These are phyloP conservation scores for Bacidia gigantensis DNA, from an alignment of 495 filamentous ascomycete genomes.

Conservation along the genomic window DNA sequence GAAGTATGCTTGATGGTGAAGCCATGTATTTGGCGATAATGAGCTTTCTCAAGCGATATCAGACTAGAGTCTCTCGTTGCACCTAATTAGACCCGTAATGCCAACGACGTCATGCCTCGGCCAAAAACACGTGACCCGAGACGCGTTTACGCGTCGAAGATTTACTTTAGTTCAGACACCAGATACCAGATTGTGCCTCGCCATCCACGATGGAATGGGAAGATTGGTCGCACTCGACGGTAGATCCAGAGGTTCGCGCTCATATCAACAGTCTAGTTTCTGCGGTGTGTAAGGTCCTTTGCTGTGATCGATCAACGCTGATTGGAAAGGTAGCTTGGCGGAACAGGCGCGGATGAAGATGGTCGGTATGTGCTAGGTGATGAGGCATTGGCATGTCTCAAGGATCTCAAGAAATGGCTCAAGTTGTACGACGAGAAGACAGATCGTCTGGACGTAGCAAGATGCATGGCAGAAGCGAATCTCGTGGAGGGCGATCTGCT, in stretches of 20 bases:
- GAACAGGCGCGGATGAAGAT: conserved; percentile 65
- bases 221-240: conserved; percentile 7
- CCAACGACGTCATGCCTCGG: not conserved
- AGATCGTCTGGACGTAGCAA: conserved; percentile 87
- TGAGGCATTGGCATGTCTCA: conserved; percentile 79
- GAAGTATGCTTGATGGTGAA: conserved; percentile 1
- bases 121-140: not conserved
- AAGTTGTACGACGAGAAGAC: conserved; percentile 88
- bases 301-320: conserved; percentile 4
- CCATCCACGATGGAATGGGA: conserved; percentile 12
- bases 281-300: conserved; percentile 47
- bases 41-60: too few species aligned
- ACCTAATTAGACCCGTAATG: not conserved
- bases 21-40: too few species aligned
- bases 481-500: conserved; percentile 81
- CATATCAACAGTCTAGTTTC: conserved; percentile 85
- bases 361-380: conserved; percentile 82
- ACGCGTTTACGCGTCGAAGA: conserved; percentile 7
- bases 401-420: conserved; percentile 88
- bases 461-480: conserved; percentile 85
- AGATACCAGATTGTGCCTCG: not conserved
- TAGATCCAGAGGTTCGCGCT: conserved; percentile 75
- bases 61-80: not conserved
- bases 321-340: conserved; percentile 55
- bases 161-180: not conserved